These are phyloP conservation scores for Sistotremastrum niveocremeum DNA, from an alignment of 768 basidiomycete genomes.

Conservation along the genomic window DNA sequence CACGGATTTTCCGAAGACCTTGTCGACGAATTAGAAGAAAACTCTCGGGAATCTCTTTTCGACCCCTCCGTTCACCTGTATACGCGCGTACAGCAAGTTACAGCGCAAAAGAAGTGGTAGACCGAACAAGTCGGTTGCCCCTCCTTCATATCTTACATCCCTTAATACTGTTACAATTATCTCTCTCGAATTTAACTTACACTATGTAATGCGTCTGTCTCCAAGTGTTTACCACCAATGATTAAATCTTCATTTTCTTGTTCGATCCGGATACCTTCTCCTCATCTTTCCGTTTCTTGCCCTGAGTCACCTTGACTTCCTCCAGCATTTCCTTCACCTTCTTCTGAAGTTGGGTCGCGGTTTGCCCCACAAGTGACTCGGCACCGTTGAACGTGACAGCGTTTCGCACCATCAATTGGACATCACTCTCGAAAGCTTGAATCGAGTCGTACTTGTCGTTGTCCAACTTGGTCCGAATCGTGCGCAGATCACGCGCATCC, in stretches of 20 bases:
- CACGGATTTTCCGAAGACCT: slow-evolving; percentile 41
- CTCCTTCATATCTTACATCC: no score
- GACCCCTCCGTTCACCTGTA: slow-evolving; percentile 33
- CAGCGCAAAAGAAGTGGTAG: slow-evolving; percentile 34
- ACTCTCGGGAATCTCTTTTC: slow-evolving; percentile 38
- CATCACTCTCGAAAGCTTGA: slow-evolving; percentile 72
- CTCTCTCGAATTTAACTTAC: no score
- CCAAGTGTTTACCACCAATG: no score
- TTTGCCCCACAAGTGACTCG: slow-evolving; percentile 63
- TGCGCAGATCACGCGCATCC: slow-evolving; percentile 75
- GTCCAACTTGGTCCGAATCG: slow-evolving; percentile 72
- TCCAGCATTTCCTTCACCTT: slow-evolving; percentile 42
- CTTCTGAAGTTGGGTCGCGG: slow-evolving; percentile 37
- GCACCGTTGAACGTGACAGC: slow-evolving; percentile 80
- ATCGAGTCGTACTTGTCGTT: slow-evolving; percentile 67
- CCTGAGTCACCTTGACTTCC: slow-evolving; percentile 30
- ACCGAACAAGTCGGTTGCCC: no score
- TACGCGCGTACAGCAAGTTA: slow-evolving; percentile 45
- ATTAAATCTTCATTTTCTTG: no score
- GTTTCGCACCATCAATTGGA: slow-evolving; percentile 80
- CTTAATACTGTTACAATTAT: no score
- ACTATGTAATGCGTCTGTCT: no score
- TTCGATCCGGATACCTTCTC: background rate
- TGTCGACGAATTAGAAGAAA: slow-evolving; percentile 39
- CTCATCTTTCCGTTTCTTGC: slow-evolving; percentile 67